phyloP scores from a whole-genome alignment of 257 asterid species.

The Osmanthus fragrans region DNA sequence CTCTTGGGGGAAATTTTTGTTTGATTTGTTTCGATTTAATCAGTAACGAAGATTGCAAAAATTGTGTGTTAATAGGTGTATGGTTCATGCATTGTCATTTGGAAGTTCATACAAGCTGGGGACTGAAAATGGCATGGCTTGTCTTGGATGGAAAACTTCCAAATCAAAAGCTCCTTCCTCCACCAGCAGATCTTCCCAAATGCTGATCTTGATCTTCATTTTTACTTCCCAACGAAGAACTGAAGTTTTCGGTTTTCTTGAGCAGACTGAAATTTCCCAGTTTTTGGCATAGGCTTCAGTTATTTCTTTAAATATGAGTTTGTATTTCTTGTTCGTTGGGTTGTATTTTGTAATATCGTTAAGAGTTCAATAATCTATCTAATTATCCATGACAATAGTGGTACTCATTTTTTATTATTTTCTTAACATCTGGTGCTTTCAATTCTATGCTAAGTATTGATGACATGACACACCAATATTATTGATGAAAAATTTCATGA shows the following conservation, averaged over 20 bases:
- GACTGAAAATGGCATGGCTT: slow-evolving; percentile 53
- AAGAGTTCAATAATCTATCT: not conserved
- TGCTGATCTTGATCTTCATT: slow-evolving; percentile 26
- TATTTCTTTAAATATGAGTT: not conserved
- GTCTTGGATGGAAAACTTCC: slow-evolving; percentile 44
- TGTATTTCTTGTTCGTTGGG: not conserved
- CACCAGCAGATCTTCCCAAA: slow-evolving; percentile 47
- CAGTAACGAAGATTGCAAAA: not conserved
- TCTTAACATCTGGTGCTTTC: not conserved
- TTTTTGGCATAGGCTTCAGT: not conserved
- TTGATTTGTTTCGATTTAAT: not conserved
- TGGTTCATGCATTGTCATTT: slow-evolving; percentile 52
- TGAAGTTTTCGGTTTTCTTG: not conserved
- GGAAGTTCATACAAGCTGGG: slow-evolving; percentile 51
- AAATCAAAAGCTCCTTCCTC: slow-evolving; percentile 42
- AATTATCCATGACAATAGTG: not conserved
- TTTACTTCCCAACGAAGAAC: not conserved
- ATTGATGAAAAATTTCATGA: too few relatives aligned
- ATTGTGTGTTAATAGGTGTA: slow-evolving; percentile 25
- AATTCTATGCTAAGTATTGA: not conserved
- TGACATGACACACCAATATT: too few relatives aligned
- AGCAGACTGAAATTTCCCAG: not conserved
- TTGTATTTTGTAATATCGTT: not conserved
- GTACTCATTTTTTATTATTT: not conserved
- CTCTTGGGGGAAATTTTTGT: not conserved